Evolutionary conservation across 1,284 basidiomycete species (phyloP), one percentile per base, ranked within the genome.

Genomic region (Marasmius oreades): DNA sequence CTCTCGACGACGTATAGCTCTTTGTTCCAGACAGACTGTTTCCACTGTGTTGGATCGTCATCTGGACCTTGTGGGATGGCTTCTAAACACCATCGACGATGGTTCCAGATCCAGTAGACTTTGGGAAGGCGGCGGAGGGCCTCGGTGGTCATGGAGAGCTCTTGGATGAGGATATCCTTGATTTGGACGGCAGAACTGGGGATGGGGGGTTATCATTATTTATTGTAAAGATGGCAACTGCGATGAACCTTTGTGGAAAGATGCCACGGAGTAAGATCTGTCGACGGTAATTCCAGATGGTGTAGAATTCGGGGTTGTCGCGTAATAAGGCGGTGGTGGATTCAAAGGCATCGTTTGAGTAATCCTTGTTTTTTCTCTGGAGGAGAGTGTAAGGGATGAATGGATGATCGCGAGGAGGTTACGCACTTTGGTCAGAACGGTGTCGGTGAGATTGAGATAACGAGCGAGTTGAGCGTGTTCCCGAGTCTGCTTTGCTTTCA

Each of bases 91-190:
- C 95, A 98, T 64, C 88, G 80, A 33, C 95, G 85, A 66, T 98
- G 94, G 66, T 94, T 96, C 95, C 95, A 98, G 61, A 97, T 93
- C 86, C 91, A 93, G 69, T 98, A 98, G 12, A 95, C 88, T 68
- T 98, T 98, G 7, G 95, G 95, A 67, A 95, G 86, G 10, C 82
- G 76, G 65, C 90, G 88, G 46, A 98, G 81, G 16, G 89, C 86
- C 7, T 78, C 72, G 66, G 88, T 90, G 0, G 94, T 97, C 70
- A 94, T 78, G 1, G 80, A 74, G n/a, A 98, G 73, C 57, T 98
- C 95, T 36, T 81, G 76, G 2, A 81, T 75, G 1, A 97, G 78
- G 2, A 88, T 57, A 8, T 77, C 71, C 55, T 93, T 86, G 36
- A 86, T 77, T 52, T 86, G 79, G 50, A 83, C 75, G 0, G 82